Conservation (phyloP, 23 red algal species). For the Gracilariopsis chorda region DNA sequence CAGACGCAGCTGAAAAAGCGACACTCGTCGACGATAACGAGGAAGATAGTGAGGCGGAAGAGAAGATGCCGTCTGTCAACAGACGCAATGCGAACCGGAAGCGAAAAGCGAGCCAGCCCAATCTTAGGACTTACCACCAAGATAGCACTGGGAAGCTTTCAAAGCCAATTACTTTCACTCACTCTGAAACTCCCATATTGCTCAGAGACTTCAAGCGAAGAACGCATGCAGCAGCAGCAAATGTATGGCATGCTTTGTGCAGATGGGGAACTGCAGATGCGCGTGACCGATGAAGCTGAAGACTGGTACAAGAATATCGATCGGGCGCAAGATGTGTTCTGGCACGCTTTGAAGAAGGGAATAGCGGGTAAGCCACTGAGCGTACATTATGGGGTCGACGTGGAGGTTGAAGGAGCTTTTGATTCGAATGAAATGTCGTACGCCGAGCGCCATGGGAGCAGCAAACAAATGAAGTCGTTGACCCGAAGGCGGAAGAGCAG, state of each 20-base stretch:
- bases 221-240: not conserved
- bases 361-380: constrained; percentile 15
- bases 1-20: no score
- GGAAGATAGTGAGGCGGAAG: no score
- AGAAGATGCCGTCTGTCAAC: no score
- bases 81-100: no score
- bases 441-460: constrained; percentile 24
- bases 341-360: constrained; percentile 21
- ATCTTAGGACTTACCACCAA: not conserved
- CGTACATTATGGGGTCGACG: constrained; percentile 58
- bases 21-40: no score
- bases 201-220: not conserved
- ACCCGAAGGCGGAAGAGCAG: not conserved
- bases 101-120: not conserved
- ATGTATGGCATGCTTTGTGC: not conserved
- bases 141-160: constrained; percentile 6
- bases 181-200: constrained; percentile 19
- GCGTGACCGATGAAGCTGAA: not conserved
- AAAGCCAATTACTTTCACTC: constrained; percentile 13
- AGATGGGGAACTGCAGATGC: not conserved
- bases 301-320: not conserved
- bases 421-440: constrained; percentile 30
- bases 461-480: not conserved
- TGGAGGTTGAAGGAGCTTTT: constrained; percentile 63
- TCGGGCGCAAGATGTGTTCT: constrained; percentile 18